A percentile compares a stretch with the other conserved stretches of the same genome.
These are phyloP conservation scores for Chrysanthemum lavandulifolium DNA, from an alignment of 129 eudicot species.

Conservation along the genomic window DNA sequence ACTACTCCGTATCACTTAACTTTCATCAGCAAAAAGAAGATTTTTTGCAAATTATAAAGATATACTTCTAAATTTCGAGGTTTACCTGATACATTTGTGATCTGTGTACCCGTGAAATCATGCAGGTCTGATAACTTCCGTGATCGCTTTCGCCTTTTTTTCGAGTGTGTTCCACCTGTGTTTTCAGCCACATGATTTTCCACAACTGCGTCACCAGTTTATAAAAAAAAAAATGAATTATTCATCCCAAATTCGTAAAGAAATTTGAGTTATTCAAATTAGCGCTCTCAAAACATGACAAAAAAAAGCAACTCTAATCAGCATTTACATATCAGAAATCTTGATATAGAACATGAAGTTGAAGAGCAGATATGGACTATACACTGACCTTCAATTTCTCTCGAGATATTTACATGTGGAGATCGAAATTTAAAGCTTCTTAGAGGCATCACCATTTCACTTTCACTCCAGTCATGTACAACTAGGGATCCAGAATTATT, in stretches of 20 bases:
- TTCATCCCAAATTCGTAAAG: not conserved
- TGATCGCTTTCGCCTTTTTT: constrained; percentile 71
- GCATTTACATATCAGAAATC: not conserved
- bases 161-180: constrained; percentile 53
- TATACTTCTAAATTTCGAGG: constrained; percentile 15
- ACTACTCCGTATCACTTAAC: not conserved
- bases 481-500: constrained; percentile 42
- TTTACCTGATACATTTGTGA: constrained; percentile 43
- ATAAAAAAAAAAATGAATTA: not conserved
- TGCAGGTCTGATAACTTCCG: constrained; percentile 62
- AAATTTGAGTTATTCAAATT: not conserved
- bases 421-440: no score
- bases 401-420: constrained; percentile 26
- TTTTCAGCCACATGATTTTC: constrained; percentile 58
- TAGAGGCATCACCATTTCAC: not conserved
- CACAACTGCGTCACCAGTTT: constrained; percentile 31
- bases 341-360: not conserved
- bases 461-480: constrained; percentile 29
- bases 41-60: not conserved
- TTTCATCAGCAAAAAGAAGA: constrained; percentile 22
- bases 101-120: constrained; percentile 47
- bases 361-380: constrained; percentile 1
- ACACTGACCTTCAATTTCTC: constrained; percentile 40
- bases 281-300: not conserved
- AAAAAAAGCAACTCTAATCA: not conserved